Conservation (phyloP, 768 basidiomycete genomes). For the Mycena indigotica region DNA sequence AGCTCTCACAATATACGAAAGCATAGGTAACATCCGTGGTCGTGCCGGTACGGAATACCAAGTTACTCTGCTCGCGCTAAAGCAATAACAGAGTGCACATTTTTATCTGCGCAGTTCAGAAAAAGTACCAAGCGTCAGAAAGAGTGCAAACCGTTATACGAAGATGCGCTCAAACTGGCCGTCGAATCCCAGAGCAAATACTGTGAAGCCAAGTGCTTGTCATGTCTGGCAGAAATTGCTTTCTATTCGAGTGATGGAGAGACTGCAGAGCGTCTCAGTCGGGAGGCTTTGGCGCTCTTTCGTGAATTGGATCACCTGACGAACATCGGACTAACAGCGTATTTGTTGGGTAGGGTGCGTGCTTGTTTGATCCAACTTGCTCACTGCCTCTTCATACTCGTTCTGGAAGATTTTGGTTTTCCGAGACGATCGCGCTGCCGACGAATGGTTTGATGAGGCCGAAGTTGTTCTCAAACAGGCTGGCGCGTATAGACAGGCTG, state of each 20-base stretch:
- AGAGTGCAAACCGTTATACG: constrained; percentile 16
- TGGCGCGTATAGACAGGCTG: constrained; percentile 11
- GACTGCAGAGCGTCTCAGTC: constrained; percentile 10
- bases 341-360: constrained; percentile 7
- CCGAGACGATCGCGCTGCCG: constrained; percentile 11
- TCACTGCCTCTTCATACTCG: background rate
- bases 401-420: constrained; percentile 5
- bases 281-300: constrained; percentile 22
- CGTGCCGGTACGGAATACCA: constrained; percentile 21
- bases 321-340: constrained; percentile 20
- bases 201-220: constrained; percentile 22
- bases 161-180: constrained; percentile 18
- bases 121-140: constrained; percentile 18
- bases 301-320: constrained; percentile 17
- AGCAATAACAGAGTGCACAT: constrained; percentile 21
- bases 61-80: too few species aligned
- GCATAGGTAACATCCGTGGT: constrained; percentile 12
- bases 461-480: constrained; percentile 13
- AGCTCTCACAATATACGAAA: constrained; percentile 20
- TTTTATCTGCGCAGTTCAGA: constrained; percentile 19
- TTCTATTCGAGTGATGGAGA: constrained; percentile 15
- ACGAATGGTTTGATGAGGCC: constrained; percentile 19
- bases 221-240: constrained; percentile 17
- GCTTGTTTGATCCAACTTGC: background rate
- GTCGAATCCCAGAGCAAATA: constrained; percentile 15